Conservation (phyloP, 257 asterid species). For the Misopates orontium region DNA sequence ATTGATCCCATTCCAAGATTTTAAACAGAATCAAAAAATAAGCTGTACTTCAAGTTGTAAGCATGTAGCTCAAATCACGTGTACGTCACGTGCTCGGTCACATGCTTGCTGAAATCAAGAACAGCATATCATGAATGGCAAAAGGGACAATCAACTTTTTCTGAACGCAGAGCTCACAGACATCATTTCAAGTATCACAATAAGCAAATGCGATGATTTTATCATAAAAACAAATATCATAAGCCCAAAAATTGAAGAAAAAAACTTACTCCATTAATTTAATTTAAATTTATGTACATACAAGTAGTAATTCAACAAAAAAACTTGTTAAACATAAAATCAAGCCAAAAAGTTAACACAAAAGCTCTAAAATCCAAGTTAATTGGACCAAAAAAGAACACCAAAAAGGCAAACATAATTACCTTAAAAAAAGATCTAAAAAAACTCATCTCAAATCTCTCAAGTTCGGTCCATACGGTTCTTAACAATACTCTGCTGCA, state of each 20-base stretch:
- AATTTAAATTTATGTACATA: slow-evolving; percentile 17
- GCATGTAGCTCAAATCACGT: background rate
- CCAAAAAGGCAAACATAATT: slow-evolving; percentile 6
- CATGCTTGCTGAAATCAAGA: slow-evolving; percentile 28
- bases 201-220: background rate
- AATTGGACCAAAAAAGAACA: slow-evolving; percentile 23
- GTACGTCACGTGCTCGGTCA: slow-evolving; percentile 25
- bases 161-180: slow-evolving; percentile 20
- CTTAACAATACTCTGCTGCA: slow-evolving; percentile 20
- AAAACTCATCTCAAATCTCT: slow-evolving; percentile 12
- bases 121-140: slow-evolving; percentile 25
- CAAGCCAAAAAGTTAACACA: background rate
- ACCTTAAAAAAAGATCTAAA: background rate
- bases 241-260: background rate
- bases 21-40: background rate
- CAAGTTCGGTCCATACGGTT: slow-evolving; percentile 31
- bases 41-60: background rate
- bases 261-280: slow-evolving; percentile 12
- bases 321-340: background rate
- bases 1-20: too few species aligned
- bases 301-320: background rate
- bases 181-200: slow-evolving; percentile 1
- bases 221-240: background rate
- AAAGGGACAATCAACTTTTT: slow-evolving; percentile 6
- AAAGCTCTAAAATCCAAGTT: slow-evolving; percentile 23